Conservation (phyloP, 2,329 filamentous ascomycete genomes). For the Penicillium sp. region DNA sequence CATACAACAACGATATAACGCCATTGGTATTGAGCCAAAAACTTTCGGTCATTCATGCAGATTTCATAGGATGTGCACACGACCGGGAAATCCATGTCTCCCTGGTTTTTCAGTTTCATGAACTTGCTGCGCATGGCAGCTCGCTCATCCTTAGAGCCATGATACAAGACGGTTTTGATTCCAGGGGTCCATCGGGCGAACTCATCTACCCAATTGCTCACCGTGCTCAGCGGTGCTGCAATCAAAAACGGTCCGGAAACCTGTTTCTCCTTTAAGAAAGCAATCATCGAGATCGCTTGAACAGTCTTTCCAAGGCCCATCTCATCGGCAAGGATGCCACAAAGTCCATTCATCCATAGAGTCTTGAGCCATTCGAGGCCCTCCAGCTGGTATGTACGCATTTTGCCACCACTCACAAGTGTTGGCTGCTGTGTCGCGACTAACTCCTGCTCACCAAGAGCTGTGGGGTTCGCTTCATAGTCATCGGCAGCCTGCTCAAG, state of each 20-base stretch:
- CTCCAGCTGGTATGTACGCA: slow-evolving; percentile 90
- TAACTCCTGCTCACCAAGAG: slow-evolving; percentile 58
- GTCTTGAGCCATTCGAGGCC: slow-evolving; percentile 85
- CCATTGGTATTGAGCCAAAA: slow-evolving; percentile 77
- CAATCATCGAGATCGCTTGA: slow-evolving; percentile 79
- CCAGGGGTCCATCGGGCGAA: slow-evolving; percentile 82
- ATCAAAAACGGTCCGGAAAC: slow-evolving; percentile 84
- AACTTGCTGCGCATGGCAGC: slow-evolving; percentile 62
- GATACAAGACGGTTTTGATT: slow-evolving; percentile 83
- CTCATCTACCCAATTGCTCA: slow-evolving; percentile 93
- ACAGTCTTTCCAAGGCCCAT: slow-evolving; percentile 93
- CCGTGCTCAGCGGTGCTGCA: slow-evolving; percentile 77
- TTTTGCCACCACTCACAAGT: slow-evolving; percentile 74
- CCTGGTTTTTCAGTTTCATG: slow-evolving; percentile 59
- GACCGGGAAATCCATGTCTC: slow-evolving; percentile 68
- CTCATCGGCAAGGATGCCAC: slow-evolving; percentile 83
- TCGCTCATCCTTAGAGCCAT: slow-evolving; percentile 72
- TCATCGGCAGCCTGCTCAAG: slow-evolving; percentile 52
- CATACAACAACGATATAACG: slow-evolving; percentile 87
- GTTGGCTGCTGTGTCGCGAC: slow-evolving; percentile 77
- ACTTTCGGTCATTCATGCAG: slow-evolving; percentile 78
- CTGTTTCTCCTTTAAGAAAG: slow-evolving; percentile 77
- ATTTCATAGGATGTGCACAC: slow-evolving; percentile 96
- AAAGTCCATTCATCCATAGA: slow-evolving; percentile 79
- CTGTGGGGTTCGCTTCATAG: slow-evolving; percentile 50